Percentiles rank a stretch among this genome's conserved stretches.
phyloP scores from a whole-genome alignment of 345 rosid genomes.

The Syzygium aqueum region DNA sequence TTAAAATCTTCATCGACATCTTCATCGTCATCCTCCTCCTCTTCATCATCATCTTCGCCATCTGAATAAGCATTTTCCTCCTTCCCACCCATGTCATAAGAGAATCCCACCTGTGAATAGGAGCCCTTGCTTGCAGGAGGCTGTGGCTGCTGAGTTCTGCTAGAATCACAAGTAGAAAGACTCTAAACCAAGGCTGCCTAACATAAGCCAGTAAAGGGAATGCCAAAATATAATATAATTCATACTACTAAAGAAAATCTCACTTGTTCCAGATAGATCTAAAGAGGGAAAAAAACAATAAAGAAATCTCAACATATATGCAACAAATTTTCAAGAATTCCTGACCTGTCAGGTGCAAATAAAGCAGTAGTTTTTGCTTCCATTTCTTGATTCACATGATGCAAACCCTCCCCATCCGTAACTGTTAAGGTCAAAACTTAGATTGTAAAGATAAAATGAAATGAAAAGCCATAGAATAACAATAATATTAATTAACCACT shows the following conservation, averaged over 20 bases:
- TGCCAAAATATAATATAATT: neutral
- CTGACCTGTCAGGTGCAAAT: conserved; percentile 50
- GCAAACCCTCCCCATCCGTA: conserved; percentile 81
- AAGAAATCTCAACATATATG: neutral
- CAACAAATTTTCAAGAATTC: neutral
- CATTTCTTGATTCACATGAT: conserved; percentile 71
- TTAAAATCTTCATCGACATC: conserved; percentile 89
- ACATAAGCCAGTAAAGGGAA: neutral
- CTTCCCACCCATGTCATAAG: conserved; percentile 67
- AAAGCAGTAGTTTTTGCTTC: conserved; percentile 66
- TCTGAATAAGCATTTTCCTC: conserved; percentile 45
- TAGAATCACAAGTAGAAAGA: neutral
- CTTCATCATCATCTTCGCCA: conserved; percentile 50
- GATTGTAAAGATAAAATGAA: conserved; percentile 6
- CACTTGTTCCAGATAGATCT: neutral
- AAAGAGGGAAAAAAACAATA: neutral
- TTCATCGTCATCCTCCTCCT: conserved; percentile 68
- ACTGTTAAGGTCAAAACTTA: conserved; percentile 40
- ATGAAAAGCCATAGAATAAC: neutral
- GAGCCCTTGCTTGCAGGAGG: conserved; percentile 64
- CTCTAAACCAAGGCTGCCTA: neutral
- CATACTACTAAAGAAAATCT: neutral
- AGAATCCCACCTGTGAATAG: conserved; percentile 92
- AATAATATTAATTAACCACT: conserved; percentile 2
- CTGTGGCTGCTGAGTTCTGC: conserved; percentile 53